phyloP scores from a whole-genome alignment of 176 grass and related monocot genomes.

The Pontederia paniculata region DNA sequence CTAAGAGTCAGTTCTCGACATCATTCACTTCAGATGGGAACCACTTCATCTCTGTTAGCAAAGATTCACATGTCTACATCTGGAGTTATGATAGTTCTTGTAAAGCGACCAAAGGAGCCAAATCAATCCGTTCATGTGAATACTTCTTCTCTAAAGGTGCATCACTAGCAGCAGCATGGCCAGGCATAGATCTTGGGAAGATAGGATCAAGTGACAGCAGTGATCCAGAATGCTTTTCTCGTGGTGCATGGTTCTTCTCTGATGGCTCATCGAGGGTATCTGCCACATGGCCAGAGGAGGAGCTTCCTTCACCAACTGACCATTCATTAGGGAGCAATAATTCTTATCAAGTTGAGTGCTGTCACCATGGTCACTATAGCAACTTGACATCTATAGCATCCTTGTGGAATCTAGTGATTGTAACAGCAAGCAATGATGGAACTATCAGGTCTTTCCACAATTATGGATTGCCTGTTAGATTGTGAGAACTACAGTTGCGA shows the following conservation, averaged over 20 bases:
- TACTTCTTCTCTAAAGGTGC: constrained; percentile 55
- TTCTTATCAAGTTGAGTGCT: not conserved
- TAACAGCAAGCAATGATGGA: constrained; percentile 56
- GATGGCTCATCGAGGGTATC: constrained; percentile 25
- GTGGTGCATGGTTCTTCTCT: constrained; percentile 28
- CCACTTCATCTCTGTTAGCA: constrained; percentile 52
- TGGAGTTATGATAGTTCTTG: constrained; percentile 33
- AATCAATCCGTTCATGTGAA: constrained; percentile 42
- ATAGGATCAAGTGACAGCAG: not conserved
- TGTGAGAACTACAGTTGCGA: constrained; percentile 18
- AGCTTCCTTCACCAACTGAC: constrained; percentile 21
- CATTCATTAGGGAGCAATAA: not conserved
- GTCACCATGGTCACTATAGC: constrained; percentile 22
- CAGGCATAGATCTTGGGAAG: constrained; percentile 18
- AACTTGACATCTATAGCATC: not conserved
- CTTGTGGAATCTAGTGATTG: constrained; percentile 56
- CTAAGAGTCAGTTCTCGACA: constrained; percentile 45
- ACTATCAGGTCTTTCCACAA: constrained; percentile 74
- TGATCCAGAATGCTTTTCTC: constrained; percentile 29
- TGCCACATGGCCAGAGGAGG: constrained; percentile 75
- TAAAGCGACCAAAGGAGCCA: constrained; percentile 12
- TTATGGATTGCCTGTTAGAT: constrained; percentile 60
- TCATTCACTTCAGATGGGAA: constrained; percentile 58
- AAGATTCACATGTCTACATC: constrained; percentile 75
- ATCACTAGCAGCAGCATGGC: constrained; percentile 51